Evolutionary conservation across 805 yeast genomes (phyloP).

Genomic region (Zygosaccharomyces kombuchaensis): DNA sequence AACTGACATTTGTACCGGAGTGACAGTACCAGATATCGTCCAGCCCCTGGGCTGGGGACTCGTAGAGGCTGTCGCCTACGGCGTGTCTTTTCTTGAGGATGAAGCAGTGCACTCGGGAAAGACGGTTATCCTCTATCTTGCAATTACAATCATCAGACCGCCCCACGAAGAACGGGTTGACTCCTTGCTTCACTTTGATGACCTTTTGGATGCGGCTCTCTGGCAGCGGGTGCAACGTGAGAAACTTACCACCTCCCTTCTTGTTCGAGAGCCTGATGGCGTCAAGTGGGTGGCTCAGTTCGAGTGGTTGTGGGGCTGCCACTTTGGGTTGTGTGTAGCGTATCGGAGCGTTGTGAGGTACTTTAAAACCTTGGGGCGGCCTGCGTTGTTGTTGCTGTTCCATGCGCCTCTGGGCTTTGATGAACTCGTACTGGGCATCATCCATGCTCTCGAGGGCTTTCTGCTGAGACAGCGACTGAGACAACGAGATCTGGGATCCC

Average conservation of each 20-base stretch:
- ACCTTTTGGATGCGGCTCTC: constrained; percentile 45
- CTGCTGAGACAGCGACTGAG: constrained; percentile 70
- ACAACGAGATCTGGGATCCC: constrained; percentile 48
- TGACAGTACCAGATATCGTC: constrained; percentile 81
- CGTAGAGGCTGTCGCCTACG: constrained; percentile 51
- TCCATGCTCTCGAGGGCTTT: constrained; percentile 39
- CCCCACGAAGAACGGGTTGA: constrained; percentile 68
- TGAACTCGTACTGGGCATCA: constrained; percentile 31
- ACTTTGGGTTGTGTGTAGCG: constrained; percentile 29
- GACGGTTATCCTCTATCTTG: constrained; percentile 62
- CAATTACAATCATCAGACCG: constrained; percentile 60
- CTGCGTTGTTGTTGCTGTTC: constrained; percentile 15
- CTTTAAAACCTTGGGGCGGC: constrained; percentile 25
- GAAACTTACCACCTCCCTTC: constrained; percentile 49
- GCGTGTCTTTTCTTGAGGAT: constrained; percentile 61
- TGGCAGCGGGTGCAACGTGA: constrained; percentile 51
- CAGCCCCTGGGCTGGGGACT: constrained; percentile 67
- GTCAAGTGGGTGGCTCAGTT: constrained; percentile 10
- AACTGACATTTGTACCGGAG: constrained; percentile 74
- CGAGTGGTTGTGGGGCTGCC: constrained; percentile 10
- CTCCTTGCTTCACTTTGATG: constrained; percentile 62
- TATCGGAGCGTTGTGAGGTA: constrained; percentile 28
- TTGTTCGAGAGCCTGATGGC: constrained; percentile 12
- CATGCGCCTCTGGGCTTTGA: constrained; percentile 24
- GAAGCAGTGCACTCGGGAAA: constrained; percentile 81